Conservation (phyloP, 1,284 basidiomycete species). For the Hypsizygus ulmarius region DNA sequence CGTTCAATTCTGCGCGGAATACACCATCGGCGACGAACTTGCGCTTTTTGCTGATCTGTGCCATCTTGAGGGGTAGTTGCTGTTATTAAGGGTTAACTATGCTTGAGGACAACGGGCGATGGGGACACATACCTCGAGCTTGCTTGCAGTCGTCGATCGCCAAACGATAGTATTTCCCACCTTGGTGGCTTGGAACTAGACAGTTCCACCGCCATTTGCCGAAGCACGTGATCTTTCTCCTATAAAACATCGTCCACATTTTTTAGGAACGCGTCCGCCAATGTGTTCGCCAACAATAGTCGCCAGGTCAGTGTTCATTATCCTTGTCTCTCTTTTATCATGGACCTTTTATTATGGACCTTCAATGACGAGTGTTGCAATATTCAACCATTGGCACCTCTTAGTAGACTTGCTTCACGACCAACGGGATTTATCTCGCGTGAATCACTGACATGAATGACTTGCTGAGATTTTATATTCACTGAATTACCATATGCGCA, state of each 20-base stretch:
- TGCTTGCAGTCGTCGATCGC: slow-evolving; percentile 26
- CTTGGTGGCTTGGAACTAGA: slow-evolving; percentile 34
- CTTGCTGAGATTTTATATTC: slow-evolving; percentile 56
- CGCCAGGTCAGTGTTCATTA: slow-evolving; percentile 10
- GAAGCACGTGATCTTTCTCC: slow-evolving; percentile 25
- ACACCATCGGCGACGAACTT: slow-evolving; percentile 99
- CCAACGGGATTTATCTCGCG: slow-evolving; percentile 36
- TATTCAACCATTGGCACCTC: slow-evolving; percentile 81
- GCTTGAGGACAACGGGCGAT: slow-evolving; percentile 6
- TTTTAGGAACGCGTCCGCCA: background rate
- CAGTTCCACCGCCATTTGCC: slow-evolving; percentile 31
- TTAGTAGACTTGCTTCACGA: slow-evolving; percentile 71
- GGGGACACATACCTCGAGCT: slow-evolving; percentile 23
- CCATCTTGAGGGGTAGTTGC: slow-evolving; percentile 49
- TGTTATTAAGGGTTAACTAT: background rate
- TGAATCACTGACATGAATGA: slow-evolving; percentile 79
- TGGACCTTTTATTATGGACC: slow-evolving; percentile 14
- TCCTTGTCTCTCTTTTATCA: slow-evolving; percentile 12
- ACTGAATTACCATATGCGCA: slow-evolving; percentile 3
- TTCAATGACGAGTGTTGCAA: slow-evolving; percentile 76
- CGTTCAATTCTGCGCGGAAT: slow-evolving; percentile 97
- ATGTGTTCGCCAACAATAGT: background rate
- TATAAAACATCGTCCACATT: too few species aligned
- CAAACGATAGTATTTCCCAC: slow-evolving; percentile 12
- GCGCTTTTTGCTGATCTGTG: slow-evolving; percentile 93